Evolutionary conservation across 495 filamentous ascomycete genomes (phyloP).

Genomic region (Amphirosellinia nigrospora): DNA sequence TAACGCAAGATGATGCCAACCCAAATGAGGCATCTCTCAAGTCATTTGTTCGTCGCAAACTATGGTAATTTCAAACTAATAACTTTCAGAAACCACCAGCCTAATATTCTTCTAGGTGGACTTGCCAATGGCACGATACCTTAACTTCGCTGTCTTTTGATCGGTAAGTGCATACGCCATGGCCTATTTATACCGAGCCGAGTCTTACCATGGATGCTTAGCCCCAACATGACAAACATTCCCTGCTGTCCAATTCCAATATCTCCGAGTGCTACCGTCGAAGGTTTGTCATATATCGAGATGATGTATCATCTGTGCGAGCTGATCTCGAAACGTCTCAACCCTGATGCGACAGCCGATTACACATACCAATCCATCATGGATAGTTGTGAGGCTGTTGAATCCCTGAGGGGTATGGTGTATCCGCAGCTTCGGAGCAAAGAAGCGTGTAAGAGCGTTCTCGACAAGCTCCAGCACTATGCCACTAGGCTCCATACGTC

Average conservation of each 20-base stretch:
- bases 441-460: conserved; percentile 59
- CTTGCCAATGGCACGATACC: conserved; percentile 62
- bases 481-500: conserved; percentile 61
- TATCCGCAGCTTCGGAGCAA: conserved; percentile 52
- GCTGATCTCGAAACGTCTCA: conserved; percentile 56
- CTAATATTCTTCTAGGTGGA: conserved; percentile 52
- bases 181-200: neutral
- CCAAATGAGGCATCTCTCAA: conserved; percentile 45
- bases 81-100: neutral
- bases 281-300: conserved; percentile 59
- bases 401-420: conserved; percentile 53
- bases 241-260: conserved; percentile 54
- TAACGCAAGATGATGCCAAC: conserved; percentile 43
- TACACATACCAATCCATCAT: conserved; percentile 55
- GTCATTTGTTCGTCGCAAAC: conserved; percentile 51
- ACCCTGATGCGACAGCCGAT: conserved; percentile 54
- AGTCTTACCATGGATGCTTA: conserved; percentile 28
- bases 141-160: conserved; percentile 62
- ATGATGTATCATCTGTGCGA: conserved; percentile 61
- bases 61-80: conserved; percentile 45
- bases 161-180: conserved; percentile 42
- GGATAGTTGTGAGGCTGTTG: conserved; percentile 53
- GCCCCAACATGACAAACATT: conserved; percentile 58
- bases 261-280: conserved; percentile 48
- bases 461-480: conserved; percentile 61